These are phyloP conservation scores for Yamadazyma pseudoaaseri DNA, from an alignment of 1,139 yeast species.

Conservation along the genomic window DNA sequence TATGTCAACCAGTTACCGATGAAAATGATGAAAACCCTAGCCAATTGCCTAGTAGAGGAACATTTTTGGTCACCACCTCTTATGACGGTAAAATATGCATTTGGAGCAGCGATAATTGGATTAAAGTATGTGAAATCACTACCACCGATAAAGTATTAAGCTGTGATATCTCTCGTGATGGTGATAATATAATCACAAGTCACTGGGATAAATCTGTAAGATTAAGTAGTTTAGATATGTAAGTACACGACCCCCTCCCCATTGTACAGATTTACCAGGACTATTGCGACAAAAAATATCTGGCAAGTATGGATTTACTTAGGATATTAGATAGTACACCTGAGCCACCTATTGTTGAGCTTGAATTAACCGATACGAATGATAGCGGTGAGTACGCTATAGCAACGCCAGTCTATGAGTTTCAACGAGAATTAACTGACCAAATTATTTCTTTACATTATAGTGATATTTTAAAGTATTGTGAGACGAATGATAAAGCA, in stretches of 20 bases:
- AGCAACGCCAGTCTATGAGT: slow-evolving; percentile 85
- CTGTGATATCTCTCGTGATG: slow-evolving; percentile 53
- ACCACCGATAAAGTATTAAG: slow-evolving; percentile 74
- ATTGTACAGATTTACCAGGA: background rate
- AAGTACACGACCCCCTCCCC: background rate
- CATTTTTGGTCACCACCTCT: slow-evolving; percentile 58
- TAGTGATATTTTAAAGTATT: slow-evolving; percentile 83
- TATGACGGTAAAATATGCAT: slow-evolving; percentile 67
- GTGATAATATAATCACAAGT: slow-evolving; percentile 51
- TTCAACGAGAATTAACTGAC: slow-evolving; percentile 88
- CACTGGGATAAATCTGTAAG: slow-evolving; percentile 87
- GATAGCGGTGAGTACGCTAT: slow-evolving; percentile 71
- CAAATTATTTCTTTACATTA: slow-evolving; percentile 90
- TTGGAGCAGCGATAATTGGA: slow-evolving; percentile 79
- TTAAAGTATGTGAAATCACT: slow-evolving; percentile 48
- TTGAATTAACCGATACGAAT: slow-evolving; percentile 34
- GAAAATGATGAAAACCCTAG: slow-evolving; percentile 26
- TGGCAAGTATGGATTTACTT: slow-evolving; percentile 76
- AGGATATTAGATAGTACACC: slow-evolving; percentile 81
- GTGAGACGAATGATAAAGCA: slow-evolving; percentile 61
- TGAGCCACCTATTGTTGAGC: slow-evolving; percentile 72
- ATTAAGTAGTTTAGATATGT: slow-evolving; percentile 40
- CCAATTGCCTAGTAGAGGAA: slow-evolving; percentile 33
- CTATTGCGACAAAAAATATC: background rate
- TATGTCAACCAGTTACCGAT: slow-evolving; percentile 22